A percentile compares a stretch with the other conserved stretches of the same genome.
phyloP scores from a whole-genome alignment of 179 eudicot genomes.

The Corrigiola litoralis region DNA sequence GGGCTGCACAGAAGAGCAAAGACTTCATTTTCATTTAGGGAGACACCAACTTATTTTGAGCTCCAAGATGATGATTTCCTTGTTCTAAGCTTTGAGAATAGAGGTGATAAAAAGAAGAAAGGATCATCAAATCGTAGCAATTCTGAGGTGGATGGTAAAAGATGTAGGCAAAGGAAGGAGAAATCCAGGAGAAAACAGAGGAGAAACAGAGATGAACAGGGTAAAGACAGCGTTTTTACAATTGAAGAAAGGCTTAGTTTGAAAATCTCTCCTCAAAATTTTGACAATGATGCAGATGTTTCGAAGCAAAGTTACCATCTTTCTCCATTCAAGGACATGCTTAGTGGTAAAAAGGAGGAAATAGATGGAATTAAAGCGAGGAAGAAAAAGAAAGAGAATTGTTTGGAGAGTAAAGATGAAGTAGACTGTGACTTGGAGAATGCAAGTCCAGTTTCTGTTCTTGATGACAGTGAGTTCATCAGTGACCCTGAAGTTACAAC shows the following conservation, averaged over 20 bases:
- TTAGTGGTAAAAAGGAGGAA: constrained; percentile 9
- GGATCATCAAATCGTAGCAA: constrained; percentile 10
- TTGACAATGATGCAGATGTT: constrained; percentile 11
- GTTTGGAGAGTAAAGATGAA: constrained; percentile 30
- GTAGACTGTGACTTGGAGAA: constrained; percentile 47
- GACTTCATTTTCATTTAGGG: constrained; percentile 40
- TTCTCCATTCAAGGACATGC: constrained; percentile 16
- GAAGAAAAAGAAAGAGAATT: constrained; percentile 23
- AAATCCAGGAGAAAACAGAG: constrained; percentile 25
- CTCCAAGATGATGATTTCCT: constrained; percentile 60
- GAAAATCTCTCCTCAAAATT: constrained; percentile 24
- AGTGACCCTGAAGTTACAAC: constrained; percentile 36
- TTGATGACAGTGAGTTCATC: constrained; percentile 47
- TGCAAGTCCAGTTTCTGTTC: constrained; percentile 77
- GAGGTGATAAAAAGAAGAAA: constrained; percentile 16
- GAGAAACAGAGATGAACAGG: constrained; percentile 23
- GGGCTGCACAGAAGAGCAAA: constrained; percentile 31
- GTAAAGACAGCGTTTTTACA: constrained; percentile 28
- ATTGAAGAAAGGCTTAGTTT: constrained; percentile 25
- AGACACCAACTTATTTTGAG: constrained; percentile 38
- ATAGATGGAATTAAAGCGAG: constrained; percentile 13
- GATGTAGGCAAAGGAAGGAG: constrained; percentile 17
- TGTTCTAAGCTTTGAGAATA: constrained; percentile 53
- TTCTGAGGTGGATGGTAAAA: constrained; percentile 21
- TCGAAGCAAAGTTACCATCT: constrained; percentile 28